Conservation (phyloP, 306 rosid species). For the Ceratonia siliqua region DNA sequence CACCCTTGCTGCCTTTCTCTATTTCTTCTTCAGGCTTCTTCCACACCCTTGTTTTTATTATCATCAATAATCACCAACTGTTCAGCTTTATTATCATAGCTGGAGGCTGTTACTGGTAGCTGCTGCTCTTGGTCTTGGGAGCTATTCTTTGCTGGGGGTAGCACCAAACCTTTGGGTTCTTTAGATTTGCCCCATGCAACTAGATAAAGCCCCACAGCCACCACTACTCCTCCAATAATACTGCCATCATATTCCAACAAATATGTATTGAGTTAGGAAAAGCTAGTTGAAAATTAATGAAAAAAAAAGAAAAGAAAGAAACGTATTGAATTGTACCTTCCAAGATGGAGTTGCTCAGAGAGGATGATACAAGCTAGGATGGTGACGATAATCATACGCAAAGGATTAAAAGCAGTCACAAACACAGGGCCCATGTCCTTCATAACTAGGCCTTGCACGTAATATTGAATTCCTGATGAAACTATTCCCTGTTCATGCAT, state of each 20-base stretch:
- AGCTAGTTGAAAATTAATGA: background rate
- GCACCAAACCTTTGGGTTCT: slow-evolving; percentile 16
- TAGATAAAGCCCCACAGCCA: slow-evolving; percentile 40
- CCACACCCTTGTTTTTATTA: background rate
- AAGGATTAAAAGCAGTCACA: slow-evolving; percentile 76
- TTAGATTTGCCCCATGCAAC: slow-evolving; percentile 49
- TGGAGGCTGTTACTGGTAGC: slow-evolving; percentile 35
- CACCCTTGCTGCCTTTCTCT: background rate
- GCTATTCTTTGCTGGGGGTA: slow-evolving; percentile 25
- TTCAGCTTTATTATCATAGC: slow-evolving; percentile 1
- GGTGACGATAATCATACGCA: slow-evolving; percentile 69
- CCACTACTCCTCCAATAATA: slow-evolving; percentile 39
- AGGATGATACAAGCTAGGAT: slow-evolving; percentile 51
- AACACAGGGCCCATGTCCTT: slow-evolving; percentile 70
- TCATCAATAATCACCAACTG: slow-evolving; percentile 16
- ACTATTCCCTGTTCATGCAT: slow-evolving; percentile 54
- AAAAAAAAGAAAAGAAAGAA: background rate
- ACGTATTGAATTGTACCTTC: slow-evolving; percentile 49
- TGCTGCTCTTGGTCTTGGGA: slow-evolving; percentile 13
- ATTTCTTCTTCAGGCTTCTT: slow-evolving; percentile 5
- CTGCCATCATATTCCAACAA: too few species aligned
- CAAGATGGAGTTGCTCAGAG: slow-evolving; percentile 65
- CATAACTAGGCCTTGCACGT: slow-evolving; percentile 72
- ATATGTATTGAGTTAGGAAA: too few species aligned
- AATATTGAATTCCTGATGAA: slow-evolving; percentile 66